Conservation (phyloP, 345 rosid genomes). For the Eucalyptus globulus region DNA sequence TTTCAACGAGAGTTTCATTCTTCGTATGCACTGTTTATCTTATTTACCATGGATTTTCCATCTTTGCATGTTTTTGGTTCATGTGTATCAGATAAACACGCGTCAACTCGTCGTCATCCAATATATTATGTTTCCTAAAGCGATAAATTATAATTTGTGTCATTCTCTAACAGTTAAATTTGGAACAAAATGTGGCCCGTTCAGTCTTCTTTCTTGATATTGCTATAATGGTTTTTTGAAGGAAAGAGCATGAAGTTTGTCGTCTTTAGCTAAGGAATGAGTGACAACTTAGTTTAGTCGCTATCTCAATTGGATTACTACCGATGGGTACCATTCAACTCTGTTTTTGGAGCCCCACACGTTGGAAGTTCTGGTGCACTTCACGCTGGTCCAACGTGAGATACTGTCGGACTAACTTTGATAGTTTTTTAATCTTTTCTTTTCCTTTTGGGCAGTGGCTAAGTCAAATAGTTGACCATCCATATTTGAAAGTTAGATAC, state of each 20-base stretch:
- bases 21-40: background rate
- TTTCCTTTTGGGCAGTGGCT: background rate
- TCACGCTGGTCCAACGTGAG: background rate
- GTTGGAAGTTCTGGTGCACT: background rate
- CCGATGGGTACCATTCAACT: background rate
- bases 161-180: background rate
- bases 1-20: background rate
- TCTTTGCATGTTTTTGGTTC: background rate
- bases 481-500: background rate
- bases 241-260: background rate
- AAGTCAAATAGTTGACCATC: background rate
- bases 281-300: background rate
- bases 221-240: background rate
- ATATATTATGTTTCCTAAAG: no score
- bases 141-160: no score
- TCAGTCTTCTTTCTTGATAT: background rate
- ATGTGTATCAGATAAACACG: background rate
- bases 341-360: background rate
- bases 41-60: background rate
- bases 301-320: background rate
- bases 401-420: background rate
- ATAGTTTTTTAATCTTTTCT: background rate
- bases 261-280: background rate
- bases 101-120: background rate
- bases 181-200: background rate